A percentile compares a stretch with the other conserved stretches of the same genome.
Conservation (phyloP, 306 rosid species). For the Trifolium subterraneum region DNA sequence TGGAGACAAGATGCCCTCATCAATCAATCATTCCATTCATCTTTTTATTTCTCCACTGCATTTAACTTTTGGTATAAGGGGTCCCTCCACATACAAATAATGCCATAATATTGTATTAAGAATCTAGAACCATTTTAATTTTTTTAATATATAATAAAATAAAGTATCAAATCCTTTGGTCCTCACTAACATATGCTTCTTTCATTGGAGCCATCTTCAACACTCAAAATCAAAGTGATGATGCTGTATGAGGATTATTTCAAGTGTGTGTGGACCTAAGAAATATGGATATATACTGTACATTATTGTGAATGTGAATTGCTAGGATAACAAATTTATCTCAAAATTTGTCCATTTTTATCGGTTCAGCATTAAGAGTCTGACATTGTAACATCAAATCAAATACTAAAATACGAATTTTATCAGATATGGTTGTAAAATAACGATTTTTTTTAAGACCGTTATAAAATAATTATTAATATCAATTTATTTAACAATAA, state of each 20-base stretch:
- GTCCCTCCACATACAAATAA: slow-evolving; percentile 57
- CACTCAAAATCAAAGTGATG: slow-evolving; percentile 38
- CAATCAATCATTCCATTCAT: slow-evolving; percentile 53
- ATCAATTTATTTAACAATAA: no score
- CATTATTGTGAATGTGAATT: slow-evolving; percentile 42
- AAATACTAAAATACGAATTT: not conserved
- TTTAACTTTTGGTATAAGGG: slow-evolving; percentile 48
- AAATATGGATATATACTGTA: slow-evolving; percentile 34
- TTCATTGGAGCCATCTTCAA: slow-evolving; percentile 47
- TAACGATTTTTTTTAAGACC: not conserved
- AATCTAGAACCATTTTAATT: slow-evolving; percentile 63
- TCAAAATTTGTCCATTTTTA: not conserved
- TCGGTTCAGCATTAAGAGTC: not conserved
- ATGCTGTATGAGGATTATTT: slow-evolving; percentile 45
- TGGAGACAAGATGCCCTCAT: slow-evolving; percentile 60
- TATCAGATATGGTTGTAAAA: no score
- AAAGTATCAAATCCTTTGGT: slow-evolving; percentile 54
- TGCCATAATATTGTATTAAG: slow-evolving; percentile 58
- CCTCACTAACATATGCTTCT: slow-evolving; percentile 47
- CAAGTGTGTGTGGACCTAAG: slow-evolving; percentile 45
- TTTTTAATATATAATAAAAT: not conserved
- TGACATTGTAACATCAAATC: not conserved
- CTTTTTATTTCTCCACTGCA: slow-evolving; percentile 45
- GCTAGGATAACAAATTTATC: slow-evolving; percentile 35
- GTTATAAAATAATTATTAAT: not conserved